Percentiles rank a stretch among this genome's conserved stretches.
These are phyloP conservation scores for Candida buenavistaensis DNA, from an alignment of 1,139 yeast species.

Conservation along the genomic window DNA sequence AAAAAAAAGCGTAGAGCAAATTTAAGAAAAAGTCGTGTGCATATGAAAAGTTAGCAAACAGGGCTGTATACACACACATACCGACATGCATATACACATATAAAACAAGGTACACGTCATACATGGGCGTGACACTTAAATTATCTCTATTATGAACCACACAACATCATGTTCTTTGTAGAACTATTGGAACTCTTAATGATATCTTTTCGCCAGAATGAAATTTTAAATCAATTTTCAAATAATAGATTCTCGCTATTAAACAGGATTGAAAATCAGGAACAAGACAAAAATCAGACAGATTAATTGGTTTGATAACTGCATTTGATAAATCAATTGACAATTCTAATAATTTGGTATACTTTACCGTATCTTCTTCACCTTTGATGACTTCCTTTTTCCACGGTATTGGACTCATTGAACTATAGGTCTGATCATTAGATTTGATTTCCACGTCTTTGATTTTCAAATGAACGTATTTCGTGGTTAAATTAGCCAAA, in stretches of 20 bases:
- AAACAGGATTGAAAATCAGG: slow-evolving; percentile 43
- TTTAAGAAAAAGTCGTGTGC: no score
- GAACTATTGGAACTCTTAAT: slow-evolving; percentile 33
- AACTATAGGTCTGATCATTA: slow-evolving; percentile 1
- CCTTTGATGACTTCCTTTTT: slow-evolving; percentile 7
- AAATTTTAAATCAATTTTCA: slow-evolving; percentile 30
- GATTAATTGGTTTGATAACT: slow-evolving; percentile 11
- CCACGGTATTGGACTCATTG: slow-evolving; percentile 10
- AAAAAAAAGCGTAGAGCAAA: no score
- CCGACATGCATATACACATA: no score
- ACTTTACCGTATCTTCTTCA: slow-evolving; percentile 7
- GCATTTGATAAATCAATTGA: slow-evolving; percentile 16
- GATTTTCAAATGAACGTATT: slow-evolving; percentile 24
- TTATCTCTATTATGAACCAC: no score
- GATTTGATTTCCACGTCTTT: slow-evolving; percentile 6
- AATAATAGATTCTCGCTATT: slow-evolving; percentile 34
- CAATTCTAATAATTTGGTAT: slow-evolving; percentile 14
- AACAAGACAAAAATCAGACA: slow-evolving; percentile 30
- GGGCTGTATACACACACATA: no score
- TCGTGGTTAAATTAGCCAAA: slow-evolving; percentile 33
- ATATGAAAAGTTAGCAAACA: no score
- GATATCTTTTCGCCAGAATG: slow-evolving; percentile 28
- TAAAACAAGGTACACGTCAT: no score
- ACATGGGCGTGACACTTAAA: no score
- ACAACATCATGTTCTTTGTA: slow-evolving; percentile 18